These are phyloP conservation scores for Candida vaughaniae DNA, from an alignment of 805 yeast species.

Conservation along the genomic window DNA sequence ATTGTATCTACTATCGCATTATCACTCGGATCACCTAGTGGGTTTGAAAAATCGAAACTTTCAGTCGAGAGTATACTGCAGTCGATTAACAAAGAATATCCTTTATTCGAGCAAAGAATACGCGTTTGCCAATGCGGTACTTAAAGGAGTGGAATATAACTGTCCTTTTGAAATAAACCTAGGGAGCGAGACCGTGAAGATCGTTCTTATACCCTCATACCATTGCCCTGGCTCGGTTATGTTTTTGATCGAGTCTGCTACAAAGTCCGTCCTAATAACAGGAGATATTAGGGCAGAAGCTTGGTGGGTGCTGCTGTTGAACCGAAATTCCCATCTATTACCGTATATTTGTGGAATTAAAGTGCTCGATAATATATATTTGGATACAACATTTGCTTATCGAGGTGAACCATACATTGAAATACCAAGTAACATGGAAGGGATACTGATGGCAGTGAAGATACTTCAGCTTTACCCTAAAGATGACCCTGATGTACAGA, in stretches of 20 bases:
- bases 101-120: slow-evolving; percentile 18
- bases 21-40: slow-evolving; percentile 53
- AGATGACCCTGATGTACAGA: slow-evolving; percentile 35
- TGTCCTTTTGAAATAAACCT: slow-evolving; percentile 18
- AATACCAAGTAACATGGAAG: slow-evolving; percentile 41
- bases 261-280: slow-evolving; percentile 44
- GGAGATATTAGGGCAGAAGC: slow-evolving; percentile 59
- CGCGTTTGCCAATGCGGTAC: slow-evolving; percentile 17
- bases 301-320: slow-evolving; percentile 44
- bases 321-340: slow-evolving; percentile 36
- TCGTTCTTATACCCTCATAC: slow-evolving; percentile 49
- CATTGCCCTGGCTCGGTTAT: slow-evolving; percentile 63
- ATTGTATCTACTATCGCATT: slow-evolving; percentile 45
- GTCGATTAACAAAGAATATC: slow-evolving; percentile 29
- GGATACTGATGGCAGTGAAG: slow-evolving; percentile 32
- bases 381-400: slow-evolving; percentile 54
- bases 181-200: slow-evolving; percentile 18
- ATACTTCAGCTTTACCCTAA: slow-evolving; percentile 43
- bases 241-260: slow-evolving; percentile 44
- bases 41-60: slow-evolving; percentile 45
- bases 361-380: slow-evolving; percentile 44
- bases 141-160: slow-evolving; percentile 20
- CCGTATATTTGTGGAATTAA: slow-evolving; percentile 40
- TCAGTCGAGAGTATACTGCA: slow-evolving; percentile 47
- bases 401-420: slow-evolving; percentile 50